These are phyloP conservation scores for Acacia confusa DNA, from an alignment of 306 rosid genomes.

Conservation along the genomic window DNA sequence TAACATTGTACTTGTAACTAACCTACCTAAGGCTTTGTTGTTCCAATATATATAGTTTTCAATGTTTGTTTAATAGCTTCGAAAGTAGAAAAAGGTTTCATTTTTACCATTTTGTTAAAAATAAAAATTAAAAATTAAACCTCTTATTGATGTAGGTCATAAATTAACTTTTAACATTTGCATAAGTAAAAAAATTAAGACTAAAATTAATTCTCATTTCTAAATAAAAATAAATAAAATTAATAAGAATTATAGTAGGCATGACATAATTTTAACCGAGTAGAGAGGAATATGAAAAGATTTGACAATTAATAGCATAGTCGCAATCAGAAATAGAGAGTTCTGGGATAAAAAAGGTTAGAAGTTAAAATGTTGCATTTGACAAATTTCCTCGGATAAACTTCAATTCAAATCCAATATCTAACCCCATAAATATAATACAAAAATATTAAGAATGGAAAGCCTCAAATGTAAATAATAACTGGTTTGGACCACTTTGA, in stretches of 20 bases:
- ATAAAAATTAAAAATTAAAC: too few relatives aligned
- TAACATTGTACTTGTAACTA: too few relatives aligned
- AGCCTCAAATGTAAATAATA: constrained; percentile 24
- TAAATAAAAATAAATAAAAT: not conserved
- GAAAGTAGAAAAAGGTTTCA: too few relatives aligned
- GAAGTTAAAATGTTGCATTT: not conserved
- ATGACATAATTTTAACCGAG: not conserved
- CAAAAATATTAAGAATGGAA: constrained; percentile 34
- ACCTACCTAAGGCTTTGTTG: too few relatives aligned
- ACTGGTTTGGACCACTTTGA: not conserved
- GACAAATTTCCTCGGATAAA: not conserved
- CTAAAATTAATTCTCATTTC: not conserved
- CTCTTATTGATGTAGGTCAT: not conserved
- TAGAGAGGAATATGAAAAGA: not conserved
- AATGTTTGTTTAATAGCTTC: too few relatives aligned
- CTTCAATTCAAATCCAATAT: not conserved
- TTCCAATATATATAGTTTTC: too few relatives aligned
- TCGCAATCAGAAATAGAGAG: not conserved
- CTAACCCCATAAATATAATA: constrained; percentile 5
- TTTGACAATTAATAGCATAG: not conserved
- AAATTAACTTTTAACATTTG: not conserved
- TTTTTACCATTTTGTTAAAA: too few relatives aligned
- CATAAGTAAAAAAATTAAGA: not conserved
- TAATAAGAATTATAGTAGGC: not conserved
- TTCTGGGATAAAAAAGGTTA: not conserved